Conservation (phyloP, 441 rosid genomes). For the Biscutella laevigata region DNA sequence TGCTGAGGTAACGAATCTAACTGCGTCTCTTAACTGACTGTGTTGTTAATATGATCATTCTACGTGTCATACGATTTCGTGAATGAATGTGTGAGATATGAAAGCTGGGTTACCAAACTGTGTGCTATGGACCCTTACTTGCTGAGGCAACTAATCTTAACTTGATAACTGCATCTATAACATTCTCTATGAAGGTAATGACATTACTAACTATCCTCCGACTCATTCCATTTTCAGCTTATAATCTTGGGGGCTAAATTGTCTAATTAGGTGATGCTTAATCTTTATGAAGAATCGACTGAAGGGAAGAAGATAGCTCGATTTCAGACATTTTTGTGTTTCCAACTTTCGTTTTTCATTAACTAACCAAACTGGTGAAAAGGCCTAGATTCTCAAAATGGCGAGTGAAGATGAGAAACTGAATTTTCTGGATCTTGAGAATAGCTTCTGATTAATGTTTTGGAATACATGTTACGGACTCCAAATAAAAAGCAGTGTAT, state of each 20-base stretch:
- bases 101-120: constrained; percentile 7
- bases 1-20: constrained; percentile 19
- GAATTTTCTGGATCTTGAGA: not conserved
- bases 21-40: not conserved
- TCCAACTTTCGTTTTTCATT: not conserved
- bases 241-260: not conserved
- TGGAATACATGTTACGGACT: not conserved
- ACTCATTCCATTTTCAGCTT: not conserved
- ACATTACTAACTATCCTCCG: not conserved
- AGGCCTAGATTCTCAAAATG: not conserved
- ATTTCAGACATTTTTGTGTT: not conserved
- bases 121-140: constrained; percentile 7
- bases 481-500: not conserved
- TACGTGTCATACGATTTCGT: too few species aligned
- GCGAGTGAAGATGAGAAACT: not conserved
- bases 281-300: not conserved
- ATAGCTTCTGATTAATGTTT: not conserved
- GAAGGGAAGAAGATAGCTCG: not conserved
- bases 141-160: constrained; percentile 8
- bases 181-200: not conserved
- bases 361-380: not conserved
- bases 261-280: not conserved
- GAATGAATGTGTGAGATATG: too few species aligned
- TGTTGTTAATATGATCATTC: not conserved
- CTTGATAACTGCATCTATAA: not conserved